Evolutionary conservation across 2,329 filamentous ascomycete species (phyloP).

Genomic region (Berkeleyomyces rouxiae): DNA sequence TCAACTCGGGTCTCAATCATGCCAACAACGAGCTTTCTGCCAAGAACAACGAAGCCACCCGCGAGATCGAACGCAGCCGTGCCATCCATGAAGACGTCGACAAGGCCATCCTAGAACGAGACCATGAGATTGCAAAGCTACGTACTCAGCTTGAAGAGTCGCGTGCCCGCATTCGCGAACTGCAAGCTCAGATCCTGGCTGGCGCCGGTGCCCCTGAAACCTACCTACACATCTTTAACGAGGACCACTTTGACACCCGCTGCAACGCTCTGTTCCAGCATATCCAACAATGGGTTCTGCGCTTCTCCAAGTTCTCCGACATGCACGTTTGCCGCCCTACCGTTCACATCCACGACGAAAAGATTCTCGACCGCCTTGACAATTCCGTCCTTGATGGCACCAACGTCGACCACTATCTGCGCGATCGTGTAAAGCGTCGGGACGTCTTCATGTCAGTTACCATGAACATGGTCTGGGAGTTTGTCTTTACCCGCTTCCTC

Average conservation of each 20-base stretch:
- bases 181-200: constrained; percentile 37
- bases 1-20: constrained; percentile 63
- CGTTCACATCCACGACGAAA: constrained; percentile 74
- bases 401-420: constrained; percentile 75
- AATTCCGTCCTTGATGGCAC: constrained; percentile 88
- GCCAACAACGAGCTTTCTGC: constrained; percentile 62
- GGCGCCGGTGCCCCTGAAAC: constrained; percentile 29
- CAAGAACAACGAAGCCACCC: constrained; percentile 47
- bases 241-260: constrained; percentile 87
- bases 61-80: constrained; percentile 53
- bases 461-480: constrained; percentile 99
- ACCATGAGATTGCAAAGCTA: constrained; percentile 65
- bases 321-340: constrained; percentile 73
- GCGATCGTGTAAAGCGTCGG: constrained; percentile 71
- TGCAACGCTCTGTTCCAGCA: constrained; percentile 92
- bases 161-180: constrained; percentile 39
- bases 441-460: constrained; percentile 98
- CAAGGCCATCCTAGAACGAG: constrained; percentile 59
- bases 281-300: constrained; percentile 92
- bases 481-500: constrained; percentile 91
- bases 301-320: constrained; percentile 96
- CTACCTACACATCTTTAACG: constrained; percentile 67
- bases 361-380: constrained; percentile 84
- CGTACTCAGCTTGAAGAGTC: constrained; percentile 63
- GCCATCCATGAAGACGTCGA: constrained; percentile 39